phyloP scores from a whole-genome alignment of 108 stramenopile genomes.

The Bacterosira constricta region DNA sequence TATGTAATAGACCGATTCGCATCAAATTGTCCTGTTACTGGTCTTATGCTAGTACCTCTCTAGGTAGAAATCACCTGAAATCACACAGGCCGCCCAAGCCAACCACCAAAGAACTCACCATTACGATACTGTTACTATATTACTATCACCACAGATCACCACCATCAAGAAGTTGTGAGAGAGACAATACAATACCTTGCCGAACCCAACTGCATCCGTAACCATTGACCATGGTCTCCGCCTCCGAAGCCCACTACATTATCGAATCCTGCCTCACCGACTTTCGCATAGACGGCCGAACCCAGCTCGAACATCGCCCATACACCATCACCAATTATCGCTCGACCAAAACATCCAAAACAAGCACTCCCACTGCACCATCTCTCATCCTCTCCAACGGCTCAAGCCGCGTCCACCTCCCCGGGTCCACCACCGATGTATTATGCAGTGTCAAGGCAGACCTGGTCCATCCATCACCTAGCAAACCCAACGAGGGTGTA shows the following conservation, averaged over 20 bases:
- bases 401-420: slow-evolving; percentile 65
- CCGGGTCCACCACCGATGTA: slow-evolving; percentile 64
- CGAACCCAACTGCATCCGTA: neutral
- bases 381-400: slow-evolving; percentile 70
- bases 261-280: slow-evolving; percentile 68
- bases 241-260: slow-evolving; percentile 70
- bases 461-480: slow-evolving; percentile 57
- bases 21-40: too few relatives aligned
- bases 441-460: slow-evolving; percentile 77
- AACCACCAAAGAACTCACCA: too few relatives aligned
- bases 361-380: neutral
- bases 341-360: slow-evolving; percentile 7
- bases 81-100: neutral
- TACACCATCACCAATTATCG: slow-evolving; percentile 45
- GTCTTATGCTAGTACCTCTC: too few relatives aligned
- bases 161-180: too few relatives aligned
- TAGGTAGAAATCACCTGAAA: neutral
- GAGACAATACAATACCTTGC: too few relatives aligned
- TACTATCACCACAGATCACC: too few relatives aligned
- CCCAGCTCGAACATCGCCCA: slow-evolving; percentile 51
- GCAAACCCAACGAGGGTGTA: slow-evolving; percentile 56
- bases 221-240: slow-evolving; percentile 51
- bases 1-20: too few relatives aligned
- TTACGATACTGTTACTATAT: too few relatives aligned
- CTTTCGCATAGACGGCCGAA: slow-evolving; percentile 71